A percentile compares a stretch with the other conserved stretches of the same genome.
Conservation (phyloP, 2,329 filamentous ascomycete genomes). For the Venturiaceae sp. region DNA sequence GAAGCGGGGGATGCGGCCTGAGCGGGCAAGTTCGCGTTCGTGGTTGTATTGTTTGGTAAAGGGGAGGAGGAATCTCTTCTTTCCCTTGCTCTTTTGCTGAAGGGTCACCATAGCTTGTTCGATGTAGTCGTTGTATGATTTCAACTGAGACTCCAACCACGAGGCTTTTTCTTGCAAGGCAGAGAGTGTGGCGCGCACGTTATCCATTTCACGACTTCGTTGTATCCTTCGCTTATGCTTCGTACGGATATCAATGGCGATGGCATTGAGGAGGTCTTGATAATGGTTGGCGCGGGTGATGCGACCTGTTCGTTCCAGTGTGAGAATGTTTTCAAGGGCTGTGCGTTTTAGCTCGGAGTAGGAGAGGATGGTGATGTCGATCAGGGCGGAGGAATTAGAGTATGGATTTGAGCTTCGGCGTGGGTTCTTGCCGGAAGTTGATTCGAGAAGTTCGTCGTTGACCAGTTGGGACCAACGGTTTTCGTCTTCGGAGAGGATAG, state of each 20-base stretch:
- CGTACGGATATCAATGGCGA: slow-evolving; percentile 91
- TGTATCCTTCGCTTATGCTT: slow-evolving; percentile 92
- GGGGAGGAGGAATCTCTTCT: slow-evolving; percentile 87
- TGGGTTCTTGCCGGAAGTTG: slow-evolving; percentile 21
- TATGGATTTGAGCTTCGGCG: slow-evolving; percentile 74
- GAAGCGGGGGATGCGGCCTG: slow-evolving; percentile 91
- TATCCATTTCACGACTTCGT: slow-evolving; percentile 81
- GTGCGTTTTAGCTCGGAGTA: slow-evolving; percentile 91
- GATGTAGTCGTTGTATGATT: slow-evolving; percentile 98
- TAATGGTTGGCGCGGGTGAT: slow-evolving; percentile 84
- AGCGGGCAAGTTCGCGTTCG: slow-evolving; percentile 86
- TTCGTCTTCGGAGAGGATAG: slow-evolving; percentile 79
- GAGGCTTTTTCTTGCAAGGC: slow-evolving; percentile 78
- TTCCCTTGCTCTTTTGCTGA: slow-evolving; percentile 94
- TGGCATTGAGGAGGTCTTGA: slow-evolving; percentile 95
- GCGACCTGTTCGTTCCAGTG: slow-evolving; percentile 75
- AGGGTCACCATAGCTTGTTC: slow-evolving; percentile 96
- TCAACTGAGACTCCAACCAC: slow-evolving; percentile 90
- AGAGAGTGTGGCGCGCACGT: slow-evolving; percentile 62
- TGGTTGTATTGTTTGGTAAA: slow-evolving; percentile 99
- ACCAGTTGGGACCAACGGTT: slow-evolving; percentile 76
- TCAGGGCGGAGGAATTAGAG: slow-evolving; percentile 43
- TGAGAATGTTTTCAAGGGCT: slow-evolving; percentile 87
- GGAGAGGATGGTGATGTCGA: slow-evolving; percentile 81
- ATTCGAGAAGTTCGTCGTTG: slow-evolving; percentile 59